Percentiles rank a stretch among this genome's conserved stretches.
phyloP scores from a whole-genome alignment of 1,139 yeast species.

The Meyerozyma smithsonii region DNA sequence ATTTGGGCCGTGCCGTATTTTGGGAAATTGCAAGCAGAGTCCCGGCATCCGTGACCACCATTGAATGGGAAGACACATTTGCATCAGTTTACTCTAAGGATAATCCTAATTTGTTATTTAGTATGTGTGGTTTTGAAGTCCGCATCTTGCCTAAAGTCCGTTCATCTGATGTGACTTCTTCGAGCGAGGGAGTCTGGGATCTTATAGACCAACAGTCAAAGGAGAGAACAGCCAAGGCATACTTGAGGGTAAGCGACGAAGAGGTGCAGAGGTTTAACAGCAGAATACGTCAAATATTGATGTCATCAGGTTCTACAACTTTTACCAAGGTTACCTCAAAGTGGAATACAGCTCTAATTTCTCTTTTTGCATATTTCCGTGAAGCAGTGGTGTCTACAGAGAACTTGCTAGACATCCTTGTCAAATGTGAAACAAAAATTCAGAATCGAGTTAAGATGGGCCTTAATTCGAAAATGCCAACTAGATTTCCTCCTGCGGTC shows the following conservation, averaged over 20 bases:
- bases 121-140: conserved; percentile 95
- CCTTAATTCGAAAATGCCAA: conserved; percentile 95
- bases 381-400: conserved; percentile 91
- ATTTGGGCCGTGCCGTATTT: conserved; percentile 84
- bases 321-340: conserved; percentile 92
- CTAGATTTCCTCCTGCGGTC: conserved; percentile 97
- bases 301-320: conserved; percentile 95
- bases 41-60: conserved; percentile 67
- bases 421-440: conserved; percentile 87
- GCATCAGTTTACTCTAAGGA: conserved; percentile 88
- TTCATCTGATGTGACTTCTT: conserved; percentile 39
- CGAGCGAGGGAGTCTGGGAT: conserved; percentile 89
- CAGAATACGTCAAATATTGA: conserved; percentile 80
- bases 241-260: conserved; percentile 72
- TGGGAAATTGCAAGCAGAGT: conserved; percentile 85
- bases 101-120: conserved; percentile 80
- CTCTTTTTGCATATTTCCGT: conserved; percentile 83
- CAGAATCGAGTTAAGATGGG: conserved; percentile 96
- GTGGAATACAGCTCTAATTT: conserved; percentile 91
- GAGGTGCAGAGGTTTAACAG: conserved; percentile 79
- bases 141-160: conserved; percentile 77
- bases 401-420: conserved; percentile 71
- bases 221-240: conserved; percentile 89
- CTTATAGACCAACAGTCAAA: conserved; percentile 65
- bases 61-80: conserved; percentile 78